A percentile compares a stretch with the other conserved stretches of the same genome.
Evolutionary conservation across 192 early-diverging fungal genomes (phyloP).

Genomic region (Coemansia sp.): DNA sequence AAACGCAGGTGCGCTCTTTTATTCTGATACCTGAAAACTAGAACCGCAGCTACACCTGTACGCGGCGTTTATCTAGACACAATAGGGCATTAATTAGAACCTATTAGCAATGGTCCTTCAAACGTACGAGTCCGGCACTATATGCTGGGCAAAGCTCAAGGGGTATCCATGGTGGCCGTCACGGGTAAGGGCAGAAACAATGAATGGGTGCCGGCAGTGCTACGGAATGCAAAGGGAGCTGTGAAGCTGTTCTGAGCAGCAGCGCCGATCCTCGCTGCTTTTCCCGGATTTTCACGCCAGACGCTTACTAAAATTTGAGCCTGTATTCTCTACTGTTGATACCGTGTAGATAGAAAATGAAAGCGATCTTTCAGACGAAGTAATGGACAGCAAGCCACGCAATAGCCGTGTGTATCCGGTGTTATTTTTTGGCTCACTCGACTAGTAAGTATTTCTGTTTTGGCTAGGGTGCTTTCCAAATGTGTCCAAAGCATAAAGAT

Average conservation of each 20-base stretch:
- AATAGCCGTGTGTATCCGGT: conserved; percentile 52
- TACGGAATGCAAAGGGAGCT: not conserved
- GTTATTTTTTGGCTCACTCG: conserved; percentile 54
- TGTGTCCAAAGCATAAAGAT: no score
- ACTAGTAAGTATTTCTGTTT: conserved; percentile 49
- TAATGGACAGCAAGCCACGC: conserved; percentile 52
- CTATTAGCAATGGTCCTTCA: conserved; percentile 37
- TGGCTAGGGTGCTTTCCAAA: no score
- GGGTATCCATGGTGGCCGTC: conserved; percentile 58
- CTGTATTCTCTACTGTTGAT: not conserved
- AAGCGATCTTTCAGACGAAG: conserved; percentile 34
- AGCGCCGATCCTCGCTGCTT: conserved; percentile 3
- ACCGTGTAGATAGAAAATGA: conserved; percentile 52
- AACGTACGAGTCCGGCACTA: conserved; percentile 44
- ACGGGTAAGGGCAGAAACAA: conserved; percentile 32
- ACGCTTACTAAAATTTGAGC: not conserved
- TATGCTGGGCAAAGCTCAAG: conserved; percentile 57
- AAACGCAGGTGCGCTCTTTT: not conserved
- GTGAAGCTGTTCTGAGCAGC: not conserved
- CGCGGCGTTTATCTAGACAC: no score
- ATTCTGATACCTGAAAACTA: no score
- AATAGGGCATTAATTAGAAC: not conserved
- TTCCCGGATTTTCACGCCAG: not conserved
- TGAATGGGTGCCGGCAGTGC: no score
- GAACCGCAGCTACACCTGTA: no score